Base-by-base conservation (phyloP, 805 yeast species). In the Candida tammaniensis region DNA sequence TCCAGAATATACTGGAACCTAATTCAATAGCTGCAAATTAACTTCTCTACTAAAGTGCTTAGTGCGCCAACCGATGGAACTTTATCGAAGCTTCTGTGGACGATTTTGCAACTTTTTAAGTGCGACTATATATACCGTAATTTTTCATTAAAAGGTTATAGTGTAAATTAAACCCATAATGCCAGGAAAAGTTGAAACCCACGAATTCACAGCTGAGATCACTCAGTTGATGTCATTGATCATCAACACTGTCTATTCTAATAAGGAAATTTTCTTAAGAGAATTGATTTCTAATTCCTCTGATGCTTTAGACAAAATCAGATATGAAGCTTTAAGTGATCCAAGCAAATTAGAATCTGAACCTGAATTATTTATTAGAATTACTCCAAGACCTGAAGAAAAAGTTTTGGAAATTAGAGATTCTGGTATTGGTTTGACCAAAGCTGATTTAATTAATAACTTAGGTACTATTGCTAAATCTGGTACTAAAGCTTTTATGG, bases 361-460 rank as follows among this genome's bases (percentile, higher is more conserved):
- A 72, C 96, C 96, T 39, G 96, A 93, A 58, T 78, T 93, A 55
- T 93, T 86, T 77, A 89, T 93, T 62, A 87, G 99, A 79, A 80
- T 93, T 59, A 93, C 96, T 48, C 99, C 99, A 66, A 80, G 72
- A 64, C 95, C 95, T 68, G 98, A 93, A 53, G 78, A 82, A 61
- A 87, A 88, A 67, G 82, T 91, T 43, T 76, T 93, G 60, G 98
- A 93, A 73, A 85, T 93, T 66, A 88, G 98, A 76, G 99, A 93
- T 69, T 80, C 98, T 42, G 99, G 99, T 89, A 87, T 93, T 57
- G 99, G 99, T 89, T 88, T 93, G 96, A 93, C 99, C 73, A 93
- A 93, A 77, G 94, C 96, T 52, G 99, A 93, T 64, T 78, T 93
- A 64, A 91, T 93, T 60, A 93, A 94, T 82, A 93, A 93, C 77